Percentiles rank a stretch among this genome's conserved stretches.
These are phyloP conservation scores for Cenchrus fungigraminus DNA, from an alignment of 176 grass and related monocot species.

Conservation along the genomic window DNA sequence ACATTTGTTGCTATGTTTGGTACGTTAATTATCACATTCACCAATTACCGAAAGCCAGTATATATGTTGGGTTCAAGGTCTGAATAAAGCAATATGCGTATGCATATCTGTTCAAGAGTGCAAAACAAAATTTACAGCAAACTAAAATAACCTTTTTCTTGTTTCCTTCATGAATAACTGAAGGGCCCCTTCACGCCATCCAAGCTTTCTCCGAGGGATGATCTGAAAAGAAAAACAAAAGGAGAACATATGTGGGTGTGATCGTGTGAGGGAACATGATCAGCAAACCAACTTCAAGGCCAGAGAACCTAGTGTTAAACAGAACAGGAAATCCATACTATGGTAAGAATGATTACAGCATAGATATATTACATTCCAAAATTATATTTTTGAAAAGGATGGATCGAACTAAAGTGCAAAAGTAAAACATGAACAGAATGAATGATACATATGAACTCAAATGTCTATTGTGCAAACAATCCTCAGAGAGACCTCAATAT, in stretches of 20 bases:
- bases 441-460: neutral
- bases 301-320: neutral
- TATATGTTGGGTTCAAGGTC: neutral
- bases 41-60: neutral
- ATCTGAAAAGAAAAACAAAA: slow-evolving; percentile 39
- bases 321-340: neutral
- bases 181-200: slow-evolving; percentile 81
- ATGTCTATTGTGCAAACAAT: slow-evolving; percentile 5
- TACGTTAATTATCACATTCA: neutral
- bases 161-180: slow-evolving; percentile 45
- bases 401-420: neutral
- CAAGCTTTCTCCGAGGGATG: slow-evolving; percentile 77
- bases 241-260: neutral
- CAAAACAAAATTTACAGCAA: slow-evolving; percentile 16
- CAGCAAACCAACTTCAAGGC: neutral
- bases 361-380: neutral
- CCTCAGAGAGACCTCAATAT: neutral
- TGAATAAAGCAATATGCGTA: neutral
- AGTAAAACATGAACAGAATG: no score
- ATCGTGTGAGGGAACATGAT: neutral
- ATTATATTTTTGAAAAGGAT: neutral
- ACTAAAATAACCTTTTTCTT: neutral
- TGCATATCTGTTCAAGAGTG: neutral
- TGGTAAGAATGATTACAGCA: neutral
- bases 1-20: neutral